Evolutionary conservation across 495 filamentous ascomycete genomes (phyloP).

Genomic region (Clohesyomyces aquaticus): DNA sequence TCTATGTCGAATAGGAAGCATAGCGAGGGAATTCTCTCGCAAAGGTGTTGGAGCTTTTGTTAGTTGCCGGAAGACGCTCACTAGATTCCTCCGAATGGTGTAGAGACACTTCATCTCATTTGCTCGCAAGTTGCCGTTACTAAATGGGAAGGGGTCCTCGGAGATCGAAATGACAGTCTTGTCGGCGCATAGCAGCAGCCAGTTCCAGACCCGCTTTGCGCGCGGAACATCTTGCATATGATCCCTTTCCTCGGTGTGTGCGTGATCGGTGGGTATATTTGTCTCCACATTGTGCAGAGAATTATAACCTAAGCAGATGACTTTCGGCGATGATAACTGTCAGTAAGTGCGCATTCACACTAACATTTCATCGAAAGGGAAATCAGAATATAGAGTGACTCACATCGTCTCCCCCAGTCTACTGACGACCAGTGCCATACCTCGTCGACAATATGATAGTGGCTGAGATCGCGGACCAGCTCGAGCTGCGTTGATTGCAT

Average conservation of each 20-base stretch:
- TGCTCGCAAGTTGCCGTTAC: conserved; percentile 41
- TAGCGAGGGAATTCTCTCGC: conserved; percentile 39
- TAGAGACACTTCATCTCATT: conserved; percentile 51
- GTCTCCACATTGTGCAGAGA: conserved; percentile 65
- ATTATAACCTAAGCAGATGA: conserved; percentile 82
- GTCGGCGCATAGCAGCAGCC: conserved; percentile 82
- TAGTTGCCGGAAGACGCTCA: conserved; percentile 72
- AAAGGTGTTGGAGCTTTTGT: conserved; percentile 55
- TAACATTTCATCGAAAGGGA: conserved; percentile 5
- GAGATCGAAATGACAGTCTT: conserved; percentile 81
- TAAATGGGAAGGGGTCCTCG: conserved; percentile 65
- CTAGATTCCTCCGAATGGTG: conserved; percentile 67
- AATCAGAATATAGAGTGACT: conserved; percentile 19
- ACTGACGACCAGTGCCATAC: conserved; percentile 69
- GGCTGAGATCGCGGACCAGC: conserved; percentile 45
- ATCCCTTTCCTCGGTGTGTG: conserved; percentile 39
- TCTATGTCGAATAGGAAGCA: conserved; percentile 44
- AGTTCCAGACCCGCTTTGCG: conserved; percentile 71
- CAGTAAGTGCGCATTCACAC: neutral
- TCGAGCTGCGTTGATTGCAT: conserved; percentile 35
- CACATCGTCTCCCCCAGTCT: conserved; percentile 63
- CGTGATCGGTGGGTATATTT: conserved; percentile 41
- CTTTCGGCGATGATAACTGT: conserved; percentile 47
- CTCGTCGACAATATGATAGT: conserved; percentile 60
- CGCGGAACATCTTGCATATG: conserved; percentile 55